Base-by-base conservation (phyloP, 352 stramenopile species). In the Phytophthora chlamydospora region DNA sequence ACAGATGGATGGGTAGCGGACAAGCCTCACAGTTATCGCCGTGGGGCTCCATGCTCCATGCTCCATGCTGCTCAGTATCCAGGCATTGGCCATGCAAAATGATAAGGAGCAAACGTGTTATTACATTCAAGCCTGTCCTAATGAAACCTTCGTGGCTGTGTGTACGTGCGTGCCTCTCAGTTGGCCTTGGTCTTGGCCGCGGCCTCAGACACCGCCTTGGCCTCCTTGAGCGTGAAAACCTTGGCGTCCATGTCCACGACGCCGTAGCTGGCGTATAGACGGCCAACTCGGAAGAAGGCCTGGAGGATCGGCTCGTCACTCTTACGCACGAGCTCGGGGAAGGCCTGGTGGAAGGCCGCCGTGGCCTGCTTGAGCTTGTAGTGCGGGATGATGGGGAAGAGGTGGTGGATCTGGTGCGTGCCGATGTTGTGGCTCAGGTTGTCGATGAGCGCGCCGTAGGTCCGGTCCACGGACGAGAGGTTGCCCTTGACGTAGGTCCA, bases 371-470 rank as follows among this genome's bases (percentile, higher is more conserved):
- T 69, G 49, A 94, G 73, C 55, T 91, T 91, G 78, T 94, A 94
- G 75, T 92, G 83, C 58, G 85, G 85, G 46, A 94, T 94, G 68
- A 91, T 94, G 42, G 85, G 81, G 74, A 94, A 94, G 31, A 94
- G 70, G 77, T 94, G 85, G 71, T 94, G 85, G 51, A 92, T 73
- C 71, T 92, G 83, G 74, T 94, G 85, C 67, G 83, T 91, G 62
- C 85, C 85, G 54, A 94, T 94, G 82, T 94, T 88, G 77, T 94
- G 83, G 78, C 80, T 90, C 60, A 92, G 24, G 73, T 94, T 88
- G 71, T 94, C 82, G 40, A 94, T 83, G 49, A 94, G 48, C 56
- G 70, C 68, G 45, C 85, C 85, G 71, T 92, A 94, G 24, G 79
- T 84, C 50, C 85, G 85, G 71, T 94, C 85, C 16, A 94, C 81